A percentile compares a stretch with the other conserved stretches of the same genome.
Evolutionary conservation across 2,329 filamentous ascomycete genomes (phyloP).

Genomic region (Mycosphaerella sp.): DNA sequence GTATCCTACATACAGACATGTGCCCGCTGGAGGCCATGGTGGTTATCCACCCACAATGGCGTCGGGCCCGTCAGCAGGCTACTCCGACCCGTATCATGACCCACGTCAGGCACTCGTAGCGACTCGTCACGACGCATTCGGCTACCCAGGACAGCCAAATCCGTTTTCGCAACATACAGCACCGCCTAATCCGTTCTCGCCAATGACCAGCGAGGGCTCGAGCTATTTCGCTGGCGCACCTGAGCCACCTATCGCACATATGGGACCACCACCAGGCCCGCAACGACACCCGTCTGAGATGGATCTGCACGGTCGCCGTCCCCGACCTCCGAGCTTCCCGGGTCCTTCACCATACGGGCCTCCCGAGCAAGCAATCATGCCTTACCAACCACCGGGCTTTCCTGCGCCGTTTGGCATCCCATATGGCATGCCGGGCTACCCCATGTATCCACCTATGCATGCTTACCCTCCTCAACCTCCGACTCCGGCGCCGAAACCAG

Average conservation of each 20-base stretch:
- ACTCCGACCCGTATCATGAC: constrained; percentile 23
- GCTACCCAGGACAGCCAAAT: constrained; percentile 32
- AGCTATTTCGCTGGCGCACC: constrained; percentile 36
- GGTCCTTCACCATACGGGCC: constrained; percentile 25
- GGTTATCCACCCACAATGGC: constrained; percentile 31
- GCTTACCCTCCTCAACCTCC: constrained; percentile 20
- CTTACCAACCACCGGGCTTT: constrained; percentile 21
- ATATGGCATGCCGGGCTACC: constrained; percentile 20
- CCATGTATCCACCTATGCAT: constrained; percentile 18
- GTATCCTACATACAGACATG: constrained; percentile 29
- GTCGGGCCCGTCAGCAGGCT: constrained; percentile 16
- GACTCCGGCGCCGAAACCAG: constrained; percentile 6
- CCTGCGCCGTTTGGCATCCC: constrained; percentile 17
- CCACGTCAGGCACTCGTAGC: constrained; percentile 27
- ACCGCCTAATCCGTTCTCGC: constrained; percentile 29
- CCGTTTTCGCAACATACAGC: constrained; percentile 34
- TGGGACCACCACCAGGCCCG: constrained; percentile 19
- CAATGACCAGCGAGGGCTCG: constrained; percentile 22
- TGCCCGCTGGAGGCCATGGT: constrained; percentile 28
- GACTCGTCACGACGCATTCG: constrained; percentile 34
- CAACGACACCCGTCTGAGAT: constrained; percentile 23
- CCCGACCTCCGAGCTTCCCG: constrained; percentile 27
- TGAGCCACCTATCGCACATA: constrained; percentile 9
- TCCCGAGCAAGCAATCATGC: constrained; percentile 25
- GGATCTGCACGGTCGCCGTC: constrained; percentile 16